Evolutionary conservation across 495 filamentous ascomycete species (phyloP).

Genomic region (Daldinia childiae): DNA sequence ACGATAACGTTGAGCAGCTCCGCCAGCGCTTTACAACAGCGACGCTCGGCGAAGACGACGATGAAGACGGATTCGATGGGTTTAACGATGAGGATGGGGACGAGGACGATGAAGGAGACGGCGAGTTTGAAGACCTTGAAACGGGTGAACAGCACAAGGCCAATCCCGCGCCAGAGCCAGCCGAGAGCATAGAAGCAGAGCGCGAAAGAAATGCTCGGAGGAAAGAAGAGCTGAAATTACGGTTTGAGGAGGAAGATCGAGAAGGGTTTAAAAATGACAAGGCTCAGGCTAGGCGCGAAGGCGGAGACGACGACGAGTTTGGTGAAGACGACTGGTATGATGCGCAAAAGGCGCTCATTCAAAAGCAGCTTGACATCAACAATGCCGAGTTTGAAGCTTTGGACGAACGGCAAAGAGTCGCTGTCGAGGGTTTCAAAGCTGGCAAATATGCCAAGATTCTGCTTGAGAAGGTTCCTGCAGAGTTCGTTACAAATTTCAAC

Average conservation of each 20-base stretch:
- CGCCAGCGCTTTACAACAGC: slow-evolving; percentile 77
- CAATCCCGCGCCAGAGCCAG: slow-evolving; percentile 47
- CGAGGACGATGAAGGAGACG: slow-evolving; percentile 88
- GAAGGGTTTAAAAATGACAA: slow-evolving; percentile 92
- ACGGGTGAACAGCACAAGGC: slow-evolving; percentile 68
- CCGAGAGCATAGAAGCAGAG: slow-evolving; percentile 73
- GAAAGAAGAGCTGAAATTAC: slow-evolving; percentile 92
- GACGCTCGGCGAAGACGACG: slow-evolving; percentile 63
- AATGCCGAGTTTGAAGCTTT: slow-evolving; percentile 87
- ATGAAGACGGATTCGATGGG: slow-evolving; percentile 54
- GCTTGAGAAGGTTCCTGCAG: slow-evolving; percentile 85
- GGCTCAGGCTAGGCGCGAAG: slow-evolving; percentile 70
- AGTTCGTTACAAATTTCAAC: slow-evolving; percentile 90
- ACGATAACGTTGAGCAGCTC: slow-evolving; percentile 78
- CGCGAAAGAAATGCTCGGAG: slow-evolving; percentile 87
- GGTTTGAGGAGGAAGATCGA: slow-evolving; percentile 96
- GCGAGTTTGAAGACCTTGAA: slow-evolving; percentile 90
- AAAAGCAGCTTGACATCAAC: slow-evolving; percentile 96
- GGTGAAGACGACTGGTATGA: slow-evolving; percentile 99
- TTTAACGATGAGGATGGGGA: slow-evolving; percentile 61
- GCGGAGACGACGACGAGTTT: slow-evolving; percentile 74
- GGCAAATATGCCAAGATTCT: slow-evolving; percentile 93
- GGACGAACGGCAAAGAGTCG: slow-evolving; percentile 78
- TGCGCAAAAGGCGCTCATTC: slow-evolving; percentile 89
- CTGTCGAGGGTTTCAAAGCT: slow-evolving; percentile 90